Evolutionary conservation across 371 early-diverging fungal genomes (phyloP).

Genomic region (Nematocida homosporus): DNA sequence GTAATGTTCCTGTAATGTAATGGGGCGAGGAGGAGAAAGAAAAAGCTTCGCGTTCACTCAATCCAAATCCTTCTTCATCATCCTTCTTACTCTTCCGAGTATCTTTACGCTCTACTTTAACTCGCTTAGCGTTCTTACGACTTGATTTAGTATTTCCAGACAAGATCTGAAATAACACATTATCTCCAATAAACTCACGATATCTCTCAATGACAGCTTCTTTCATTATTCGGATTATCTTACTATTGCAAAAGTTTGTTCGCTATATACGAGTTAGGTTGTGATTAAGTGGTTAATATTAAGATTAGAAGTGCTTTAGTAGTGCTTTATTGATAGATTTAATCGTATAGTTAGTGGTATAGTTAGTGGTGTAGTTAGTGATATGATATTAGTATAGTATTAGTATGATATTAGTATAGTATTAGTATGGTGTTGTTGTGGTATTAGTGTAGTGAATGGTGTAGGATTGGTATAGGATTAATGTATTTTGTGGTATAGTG

Average conservation of each 20-base stretch:
- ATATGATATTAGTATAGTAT: too few species aligned
- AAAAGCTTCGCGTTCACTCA: conserved; percentile 56
- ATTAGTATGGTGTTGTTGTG: too few species aligned
- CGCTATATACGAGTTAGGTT: conserved; percentile 14
- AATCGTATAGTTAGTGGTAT: too few species aligned
- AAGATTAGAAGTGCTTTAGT: neutral
- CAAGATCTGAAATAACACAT: conserved; percentile 60
- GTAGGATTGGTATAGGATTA: too few species aligned
- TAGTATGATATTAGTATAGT: too few species aligned
- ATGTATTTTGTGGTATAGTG: too few species aligned
- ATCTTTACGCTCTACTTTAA: conserved; percentile 29
- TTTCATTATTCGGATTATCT: conserved; percentile 54
- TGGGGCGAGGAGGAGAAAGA: conserved; percentile 59
- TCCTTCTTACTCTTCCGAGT: neutral
- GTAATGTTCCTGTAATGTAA: conserved; percentile 60
- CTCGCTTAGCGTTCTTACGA: conserved; percentile 4
- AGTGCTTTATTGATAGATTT: neutral
- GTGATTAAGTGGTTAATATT: neutral
- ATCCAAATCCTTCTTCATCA: conserved; percentile 44
- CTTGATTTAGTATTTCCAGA: conserved; percentile 48
- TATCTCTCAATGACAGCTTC: conserved; percentile 58
- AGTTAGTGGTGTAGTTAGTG: too few species aligned
- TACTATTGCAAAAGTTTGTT: conserved; percentile 38
- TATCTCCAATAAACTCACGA: conserved; percentile 62
- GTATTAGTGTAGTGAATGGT: too few species aligned